These are phyloP conservation scores for Yamadazyma dushanensis DNA, from an alignment of 1,139 yeast species.

Conservation along the genomic window DNA sequence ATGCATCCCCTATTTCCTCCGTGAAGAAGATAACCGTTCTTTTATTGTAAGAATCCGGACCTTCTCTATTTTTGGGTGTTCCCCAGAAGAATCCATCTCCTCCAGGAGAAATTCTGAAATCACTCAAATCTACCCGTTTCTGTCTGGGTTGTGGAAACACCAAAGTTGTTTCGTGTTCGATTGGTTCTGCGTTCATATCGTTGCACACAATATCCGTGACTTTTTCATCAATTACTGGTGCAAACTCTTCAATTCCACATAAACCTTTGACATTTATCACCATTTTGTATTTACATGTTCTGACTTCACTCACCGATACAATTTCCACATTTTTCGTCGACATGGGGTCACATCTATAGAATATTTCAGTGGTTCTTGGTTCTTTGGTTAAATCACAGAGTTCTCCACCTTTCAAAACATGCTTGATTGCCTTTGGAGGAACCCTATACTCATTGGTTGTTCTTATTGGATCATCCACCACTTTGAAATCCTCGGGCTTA, in stretches of 20 bases:
- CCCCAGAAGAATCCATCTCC: constrained; percentile 35
- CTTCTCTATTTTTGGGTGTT: constrained; percentile 12
- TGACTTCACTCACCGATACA: constrained; percentile 56
- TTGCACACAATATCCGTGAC: constrained; percentile 46
- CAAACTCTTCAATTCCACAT: constrained; percentile 55
- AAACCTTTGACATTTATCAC: constrained; percentile 58
- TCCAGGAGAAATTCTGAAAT: constrained; percentile 25
- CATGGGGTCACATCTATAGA: constrained; percentile 63
- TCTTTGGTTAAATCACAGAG: constrained; percentile 69
- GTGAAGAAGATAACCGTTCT: constrained; percentile 29
- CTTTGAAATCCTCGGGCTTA: constrained; percentile 12
- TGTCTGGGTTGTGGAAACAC: constrained; percentile 22
- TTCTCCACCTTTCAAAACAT: constrained; percentile 59
- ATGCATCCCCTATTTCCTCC: constrained; percentile 16
- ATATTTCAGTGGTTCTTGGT: constrained; percentile 63
- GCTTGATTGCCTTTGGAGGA: constrained; percentile 41
- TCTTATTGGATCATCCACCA: constrained; percentile 14
- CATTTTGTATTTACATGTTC: constrained; percentile 71
- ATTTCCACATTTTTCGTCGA: constrained; percentile 32
- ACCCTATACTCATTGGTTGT: constrained; percentile 19
- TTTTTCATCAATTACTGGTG: constrained; percentile 37
- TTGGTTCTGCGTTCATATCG: background rate
- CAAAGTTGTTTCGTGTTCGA: background rate
- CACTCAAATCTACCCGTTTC: constrained; percentile 27
- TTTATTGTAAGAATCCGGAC: constrained; percentile 11